Percentiles rank a stretch among this genome's conserved stretches.
Evolutionary conservation across 306 rosid species (phyloP).

Genomic region (barrel medic (Medicago truncatula)): DNA sequence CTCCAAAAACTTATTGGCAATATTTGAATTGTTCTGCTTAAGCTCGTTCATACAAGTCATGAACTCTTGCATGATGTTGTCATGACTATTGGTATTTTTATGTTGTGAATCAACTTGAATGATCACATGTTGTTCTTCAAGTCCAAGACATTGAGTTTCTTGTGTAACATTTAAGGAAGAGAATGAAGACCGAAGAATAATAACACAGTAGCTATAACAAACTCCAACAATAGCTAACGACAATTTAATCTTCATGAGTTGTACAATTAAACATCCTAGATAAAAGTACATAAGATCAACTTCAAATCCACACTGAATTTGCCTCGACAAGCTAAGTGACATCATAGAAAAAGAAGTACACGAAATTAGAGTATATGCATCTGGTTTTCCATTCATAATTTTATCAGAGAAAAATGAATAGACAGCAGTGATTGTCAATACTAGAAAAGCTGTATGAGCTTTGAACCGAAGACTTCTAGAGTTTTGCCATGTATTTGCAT

Average conservation of each 20-base stretch:
- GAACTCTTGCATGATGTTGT: background rate
- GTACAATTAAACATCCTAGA: conserved; percentile 1
- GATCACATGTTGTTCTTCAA: background rate
- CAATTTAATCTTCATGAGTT: background rate
- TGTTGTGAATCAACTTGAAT: background rate
- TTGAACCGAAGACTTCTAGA: background rate
- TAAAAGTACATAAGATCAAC: conserved; percentile 16
- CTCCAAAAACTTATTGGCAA: background rate
- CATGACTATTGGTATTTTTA: background rate
- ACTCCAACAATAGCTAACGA: background rate
- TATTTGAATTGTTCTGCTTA: background rate
- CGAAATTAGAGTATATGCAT: conserved; percentile 2
- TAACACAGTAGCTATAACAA: background rate
- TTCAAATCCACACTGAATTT: conserved; percentile 17
- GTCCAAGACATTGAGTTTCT: background rate
- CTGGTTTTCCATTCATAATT: background rate
- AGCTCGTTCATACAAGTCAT: background rate
- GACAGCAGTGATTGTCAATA: background rate
- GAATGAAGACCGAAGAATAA: background rate
- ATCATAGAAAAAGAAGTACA: conserved; percentile 20
- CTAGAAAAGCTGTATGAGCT: background rate
- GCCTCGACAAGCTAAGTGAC: conserved; percentile 14
- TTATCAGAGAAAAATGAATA: background rate
- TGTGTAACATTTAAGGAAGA: background rate
- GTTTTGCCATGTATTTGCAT: background rate